Percentiles rank a stretch among this genome's conserved stretches.
Evolutionary conservation across 2,329 filamentous ascomycete species (phyloP).

Genomic region (Ophiostoma fasciatum): DNA sequence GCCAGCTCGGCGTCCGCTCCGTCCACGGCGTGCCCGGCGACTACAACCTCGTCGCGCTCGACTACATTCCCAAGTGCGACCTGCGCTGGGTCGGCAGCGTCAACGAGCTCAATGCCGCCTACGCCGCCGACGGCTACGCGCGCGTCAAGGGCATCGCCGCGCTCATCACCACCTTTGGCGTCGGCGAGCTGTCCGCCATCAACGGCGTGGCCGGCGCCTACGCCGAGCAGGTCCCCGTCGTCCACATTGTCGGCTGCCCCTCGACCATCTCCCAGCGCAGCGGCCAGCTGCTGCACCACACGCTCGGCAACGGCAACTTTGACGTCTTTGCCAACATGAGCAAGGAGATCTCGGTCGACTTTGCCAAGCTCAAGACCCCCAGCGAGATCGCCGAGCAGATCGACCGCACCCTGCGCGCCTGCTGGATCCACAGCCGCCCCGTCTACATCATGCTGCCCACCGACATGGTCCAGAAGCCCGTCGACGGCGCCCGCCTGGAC

Average conservation of each 20-base stretch:
- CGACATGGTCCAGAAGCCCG: slow-evolving; percentile 62
- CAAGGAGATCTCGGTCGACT: slow-evolving; percentile 52
- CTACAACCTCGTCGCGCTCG: slow-evolving; percentile 38
- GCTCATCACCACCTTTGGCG: slow-evolving; percentile 44
- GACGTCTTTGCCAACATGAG: slow-evolving; percentile 66
- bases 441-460: slow-evolving; percentile 76
- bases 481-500: slow-evolving; percentile 59
- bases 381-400: slow-evolving; percentile 59
- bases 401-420: slow-evolving; percentile 61
- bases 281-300: slow-evolving; percentile 28
- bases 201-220: slow-evolving; percentile 43
- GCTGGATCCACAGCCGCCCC: slow-evolving; percentile 58
- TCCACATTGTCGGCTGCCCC: slow-evolving; percentile 31
- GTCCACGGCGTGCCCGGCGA: slow-evolving; percentile 36
- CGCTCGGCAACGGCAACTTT: slow-evolving; percentile 40
- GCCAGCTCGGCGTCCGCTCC: slow-evolving; percentile 31
- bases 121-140: slow-evolving; percentile 47
- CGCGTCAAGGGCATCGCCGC: slow-evolving; percentile 41
- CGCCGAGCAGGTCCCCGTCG: slow-evolving; percentile 38
- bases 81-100: slow-evolving; percentile 35
- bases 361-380: slow-evolving; percentile 56
- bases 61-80: slow-evolving; percentile 30
- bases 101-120: slow-evolving; percentile 42
- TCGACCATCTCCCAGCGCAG: slow-evolving; percentile 13
- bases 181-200: slow-evolving; percentile 38